Conservation (phyloP, 2,329 filamentous ascomycete species). For the Moelleriella libera region DNA sequence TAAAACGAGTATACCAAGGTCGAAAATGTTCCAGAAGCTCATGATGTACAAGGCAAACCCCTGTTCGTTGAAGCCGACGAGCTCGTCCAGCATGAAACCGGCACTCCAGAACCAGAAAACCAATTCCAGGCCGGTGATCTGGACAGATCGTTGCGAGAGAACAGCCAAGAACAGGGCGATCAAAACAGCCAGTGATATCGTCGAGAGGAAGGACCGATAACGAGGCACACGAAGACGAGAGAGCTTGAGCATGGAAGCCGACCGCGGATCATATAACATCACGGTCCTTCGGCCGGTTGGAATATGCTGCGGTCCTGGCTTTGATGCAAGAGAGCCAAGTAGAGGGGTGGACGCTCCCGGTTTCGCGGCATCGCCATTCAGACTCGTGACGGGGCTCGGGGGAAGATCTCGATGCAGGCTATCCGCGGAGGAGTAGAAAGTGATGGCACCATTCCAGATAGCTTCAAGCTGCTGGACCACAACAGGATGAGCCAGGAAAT, state of each 20-base stretch:
- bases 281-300: conserved; percentile 55
- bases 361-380: conserved; percentile 16
- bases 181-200: conserved; percentile 71
- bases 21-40: conserved; percentile 96
- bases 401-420: conserved; percentile 53
- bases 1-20: conserved; percentile 75
- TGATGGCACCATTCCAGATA: conserved; percentile 91
- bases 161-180: conserved; percentile 79
- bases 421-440: conserved; percentile 83
- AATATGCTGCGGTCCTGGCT: conserved; percentile 16
- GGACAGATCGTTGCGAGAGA: conserved; percentile 56
- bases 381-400: conserved; percentile 8
- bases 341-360: conserved; percentile 36
- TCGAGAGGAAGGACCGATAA: conserved; percentile 83
- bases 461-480: conserved; percentile 92
- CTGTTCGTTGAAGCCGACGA: conserved; percentile 93
- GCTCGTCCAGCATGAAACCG: conserved; percentile 91
- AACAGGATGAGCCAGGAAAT: conserved; percentile 79
- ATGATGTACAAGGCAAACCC: conserved; percentile 94
- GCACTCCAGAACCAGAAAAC: conserved; percentile 97
- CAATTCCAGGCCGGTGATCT: conserved; percentile 74
- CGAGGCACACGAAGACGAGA: conserved; percentile 82
- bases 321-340: conserved; percentile 22
- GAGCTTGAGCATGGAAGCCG: conserved; percentile 83
- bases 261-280: conserved; percentile 75